Conservation (phyloP, 352 stramenopile genomes). For the Phytophthora boehmeriae region DNA sequence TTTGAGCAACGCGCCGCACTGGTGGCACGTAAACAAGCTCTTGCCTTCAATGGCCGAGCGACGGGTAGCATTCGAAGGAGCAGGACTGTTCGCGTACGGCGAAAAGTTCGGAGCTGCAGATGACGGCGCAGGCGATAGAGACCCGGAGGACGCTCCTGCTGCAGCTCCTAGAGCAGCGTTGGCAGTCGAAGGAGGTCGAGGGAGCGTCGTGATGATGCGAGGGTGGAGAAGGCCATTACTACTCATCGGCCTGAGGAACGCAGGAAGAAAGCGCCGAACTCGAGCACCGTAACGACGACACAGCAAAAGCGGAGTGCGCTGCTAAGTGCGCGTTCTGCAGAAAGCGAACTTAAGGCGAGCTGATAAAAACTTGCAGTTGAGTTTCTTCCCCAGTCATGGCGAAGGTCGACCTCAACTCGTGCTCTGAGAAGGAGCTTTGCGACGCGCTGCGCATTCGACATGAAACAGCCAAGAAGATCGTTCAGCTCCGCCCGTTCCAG, state of each 20-base stretch:
- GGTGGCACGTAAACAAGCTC: slow-evolving; percentile 77
- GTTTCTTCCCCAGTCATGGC: not conserved
- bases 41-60: slow-evolving; percentile 72
- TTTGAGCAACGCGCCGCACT: slow-evolving; percentile 75
- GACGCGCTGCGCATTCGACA: not conserved
- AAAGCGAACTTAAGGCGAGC: too few relatives aligned
- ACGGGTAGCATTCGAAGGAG: slow-evolving; percentile 15
- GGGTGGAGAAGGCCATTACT: slow-evolving; percentile 30
- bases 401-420: slow-evolving; percentile 1
- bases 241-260: slow-evolving; percentile 18
- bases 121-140: slow-evolving; percentile 21
- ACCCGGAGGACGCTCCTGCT: not conserved
- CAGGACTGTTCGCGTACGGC: slow-evolving; percentile 30
- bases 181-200: slow-evolving; percentile 26
- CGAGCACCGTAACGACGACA: not conserved
- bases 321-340: too few relatives aligned
- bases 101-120: slow-evolving; percentile 32
- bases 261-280: not conserved
- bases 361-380: too few relatives aligned
- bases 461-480: slow-evolving; percentile 3
- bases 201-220: slow-evolving; percentile 31
- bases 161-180: slow-evolving; percentile 2
- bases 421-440: not conserved
- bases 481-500: not conserved
- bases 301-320: too few relatives aligned